Base-by-base conservation (phyloP, 306 rosid genomes). In the Quillaja saponaria region DNA sequence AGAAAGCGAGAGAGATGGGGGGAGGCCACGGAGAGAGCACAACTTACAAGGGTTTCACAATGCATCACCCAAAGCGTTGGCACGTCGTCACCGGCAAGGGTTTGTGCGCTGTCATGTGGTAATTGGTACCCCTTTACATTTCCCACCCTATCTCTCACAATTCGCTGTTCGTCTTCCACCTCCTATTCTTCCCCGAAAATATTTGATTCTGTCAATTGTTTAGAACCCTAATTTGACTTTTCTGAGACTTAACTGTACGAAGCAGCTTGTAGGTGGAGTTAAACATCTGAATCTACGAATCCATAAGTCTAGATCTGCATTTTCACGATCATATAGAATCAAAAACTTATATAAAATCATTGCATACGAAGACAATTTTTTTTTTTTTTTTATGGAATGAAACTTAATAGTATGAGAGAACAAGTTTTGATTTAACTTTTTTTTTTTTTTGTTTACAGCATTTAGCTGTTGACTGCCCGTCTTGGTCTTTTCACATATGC, bases 61-160 rank as follows among this genome's bases (percentile, higher is more conserved):
- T 82, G 34, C 82, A 82, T 63, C 82, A 72, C 10, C 87, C 85
- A 0, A 91, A 88, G 71, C 95, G 98, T 17, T 91, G 98, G 96
- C 98, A 91, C 64, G 19, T 58, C 1, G 48, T 88, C 74, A 86
- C 98, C 59, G 98, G 98, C 44, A 91, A 88, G 81, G 98, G 98
- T 61, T n/a, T 91, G 64, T 91, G 98, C 34, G 96, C 98, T 61
- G 74, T 88, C 60, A 91, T 91, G 98, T 91, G 98, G 96, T 88
- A 38, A 13, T 60, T 61, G 15, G 4, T 33, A 2, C 13, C 40
- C 41, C 48, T 40, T 1, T 13, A 1, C 3, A 4, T 12, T 42
- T 42, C 6, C 1, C 17, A 42, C n/a, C 15, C 31, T 25, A 4
- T 25, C 4, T 2, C 31, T 25, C 31, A 40, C 10, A 25, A 25